Evolutionary conservation across 192 early-diverging fungal species (phyloP).

Genomic region (Lunasporangiospora selenospora): DNA sequence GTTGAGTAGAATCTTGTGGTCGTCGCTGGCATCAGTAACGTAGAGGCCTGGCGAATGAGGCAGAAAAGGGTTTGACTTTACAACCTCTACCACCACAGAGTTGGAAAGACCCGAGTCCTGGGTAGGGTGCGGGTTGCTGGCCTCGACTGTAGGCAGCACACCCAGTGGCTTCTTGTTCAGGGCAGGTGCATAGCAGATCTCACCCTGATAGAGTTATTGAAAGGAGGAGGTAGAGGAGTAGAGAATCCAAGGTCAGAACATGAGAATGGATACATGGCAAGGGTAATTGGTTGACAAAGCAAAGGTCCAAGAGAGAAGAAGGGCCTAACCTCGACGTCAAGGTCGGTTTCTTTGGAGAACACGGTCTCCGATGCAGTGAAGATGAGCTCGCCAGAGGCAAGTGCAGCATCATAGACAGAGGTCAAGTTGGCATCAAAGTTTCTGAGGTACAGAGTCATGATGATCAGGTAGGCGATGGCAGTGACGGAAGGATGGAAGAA

Average conservation of each 20-base stretch:
- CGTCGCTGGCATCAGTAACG: constrained; percentile 48
- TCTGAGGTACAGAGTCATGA: too few relatives aligned
- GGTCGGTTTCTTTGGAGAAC: constrained; percentile 16
- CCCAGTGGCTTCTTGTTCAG: constrained; percentile 49
- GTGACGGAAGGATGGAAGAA: constrained; percentile 13
- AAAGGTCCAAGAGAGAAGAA: too few relatives aligned
- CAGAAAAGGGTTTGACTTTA: constrained; percentile 55
- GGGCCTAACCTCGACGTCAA: constrained; percentile 12
- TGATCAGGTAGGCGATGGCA: constrained; percentile 20
- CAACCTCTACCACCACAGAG: constrained; percentile 3
- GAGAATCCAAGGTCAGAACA: too few relatives aligned
- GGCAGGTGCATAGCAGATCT: constrained; percentile 53
- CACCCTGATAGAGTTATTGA: constrained; percentile 39
- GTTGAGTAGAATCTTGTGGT: constrained; percentile 58
- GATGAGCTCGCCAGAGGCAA: background rate
- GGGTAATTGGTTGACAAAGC: too few relatives aligned
- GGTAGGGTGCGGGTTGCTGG: background rate
- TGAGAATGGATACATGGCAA: too few relatives aligned
- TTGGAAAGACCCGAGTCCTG: constrained; percentile 16
- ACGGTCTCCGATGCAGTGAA: background rate
- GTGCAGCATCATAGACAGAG: background rate
- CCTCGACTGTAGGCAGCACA: constrained; percentile 9
- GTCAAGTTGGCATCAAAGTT: too few relatives aligned
- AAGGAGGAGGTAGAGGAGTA: too few relatives aligned
- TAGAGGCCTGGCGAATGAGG: constrained; percentile 54